These are phyloP conservation scores for Chytriomyces hyalinus DNA, from an alignment of 192 early-diverging fungal genomes.

Conservation along the genomic window DNA sequence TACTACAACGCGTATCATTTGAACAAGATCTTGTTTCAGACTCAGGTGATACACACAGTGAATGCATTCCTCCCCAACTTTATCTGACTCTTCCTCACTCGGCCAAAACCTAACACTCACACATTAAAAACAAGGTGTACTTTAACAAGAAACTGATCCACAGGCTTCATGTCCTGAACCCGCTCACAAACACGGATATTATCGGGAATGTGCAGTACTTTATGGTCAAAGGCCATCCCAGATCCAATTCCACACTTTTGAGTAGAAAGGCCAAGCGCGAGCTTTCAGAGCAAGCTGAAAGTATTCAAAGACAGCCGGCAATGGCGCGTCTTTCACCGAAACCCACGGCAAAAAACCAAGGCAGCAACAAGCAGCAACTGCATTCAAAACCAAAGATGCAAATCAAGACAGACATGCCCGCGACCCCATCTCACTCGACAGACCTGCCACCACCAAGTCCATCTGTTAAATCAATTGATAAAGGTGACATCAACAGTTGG, in stretches of 20 bases:
- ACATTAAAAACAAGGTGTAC: conserved; percentile 42
- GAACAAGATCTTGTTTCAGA: conserved; percentile 70
- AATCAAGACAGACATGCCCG: conserved; percentile 22
- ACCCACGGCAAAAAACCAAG: no score
- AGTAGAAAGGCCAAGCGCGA: not conserved
- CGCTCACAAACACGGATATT: conserved; percentile 69
- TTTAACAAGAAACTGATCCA: conserved; percentile 68
- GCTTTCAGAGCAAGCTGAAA: conserved; percentile 4
- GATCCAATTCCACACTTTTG: conserved; percentile 8
- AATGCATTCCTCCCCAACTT: not conserved
- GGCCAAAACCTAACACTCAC: no score
- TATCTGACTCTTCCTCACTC: not conserved
- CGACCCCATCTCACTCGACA: not conserved
- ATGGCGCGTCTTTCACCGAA: conserved; percentile 1
- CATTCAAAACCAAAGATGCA: conserved; percentile 1
- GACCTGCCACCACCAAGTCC: conserved; percentile 47
- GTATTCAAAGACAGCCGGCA: not conserved
- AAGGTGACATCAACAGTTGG: conserved; percentile 44
- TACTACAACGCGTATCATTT: conserved; percentile 69
- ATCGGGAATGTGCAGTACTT: conserved; percentile 71
- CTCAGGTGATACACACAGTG: conserved; percentile 43
- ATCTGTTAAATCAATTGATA: conserved; percentile 50
- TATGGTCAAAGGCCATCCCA: conserved; percentile 48
- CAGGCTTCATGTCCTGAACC: conserved; percentile 68
- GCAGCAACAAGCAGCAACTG: not conserved